phyloP scores from a whole-genome alignment of 768 basidiomycete species.

The Collybia sp. region DNA sequence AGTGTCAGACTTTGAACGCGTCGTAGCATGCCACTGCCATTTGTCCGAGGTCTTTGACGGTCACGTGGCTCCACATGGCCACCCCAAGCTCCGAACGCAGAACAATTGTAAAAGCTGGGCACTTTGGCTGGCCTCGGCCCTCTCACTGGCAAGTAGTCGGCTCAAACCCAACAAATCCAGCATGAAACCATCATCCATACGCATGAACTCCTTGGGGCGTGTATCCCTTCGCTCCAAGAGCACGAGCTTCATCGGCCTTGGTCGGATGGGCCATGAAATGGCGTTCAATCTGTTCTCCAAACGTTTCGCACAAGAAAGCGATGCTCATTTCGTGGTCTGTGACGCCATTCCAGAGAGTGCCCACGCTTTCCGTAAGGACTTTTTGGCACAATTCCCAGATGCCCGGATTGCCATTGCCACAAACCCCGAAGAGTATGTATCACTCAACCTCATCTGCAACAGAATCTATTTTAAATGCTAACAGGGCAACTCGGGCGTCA shows the following conservation, averaged over 20 bases:
- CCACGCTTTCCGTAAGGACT: conserved; percentile 48
- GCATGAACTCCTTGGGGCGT: conserved; percentile 33
- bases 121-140: no score
- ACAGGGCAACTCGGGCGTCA: conserved; percentile 61
- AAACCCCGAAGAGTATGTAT: conserved; percentile 71
- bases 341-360: conserved; percentile 65
- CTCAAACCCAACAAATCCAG: no score
- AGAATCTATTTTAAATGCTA: conserved; percentile 10
- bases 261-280: conserved; percentile 89
- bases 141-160: no score
- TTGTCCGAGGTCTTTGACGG: no score
- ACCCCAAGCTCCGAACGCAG: no score
- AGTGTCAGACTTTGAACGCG: no score
- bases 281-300: conserved; percentile 80
- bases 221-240: conserved; percentile 36
- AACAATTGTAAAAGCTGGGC: no score
- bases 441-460: conserved; percentile 7
- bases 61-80: no score
- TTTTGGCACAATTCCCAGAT: conserved; percentile 52
- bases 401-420: conserved; percentile 53
- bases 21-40: no score
- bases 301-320: conserved; percentile 45
- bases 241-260: conserved; percentile 81
- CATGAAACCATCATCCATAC: conserved; percentile 50
- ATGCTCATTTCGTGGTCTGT: conserved; percentile 69